Base-by-base conservation (phyloP, 306 rosid species). In the Cercis canadensis region DNA sequence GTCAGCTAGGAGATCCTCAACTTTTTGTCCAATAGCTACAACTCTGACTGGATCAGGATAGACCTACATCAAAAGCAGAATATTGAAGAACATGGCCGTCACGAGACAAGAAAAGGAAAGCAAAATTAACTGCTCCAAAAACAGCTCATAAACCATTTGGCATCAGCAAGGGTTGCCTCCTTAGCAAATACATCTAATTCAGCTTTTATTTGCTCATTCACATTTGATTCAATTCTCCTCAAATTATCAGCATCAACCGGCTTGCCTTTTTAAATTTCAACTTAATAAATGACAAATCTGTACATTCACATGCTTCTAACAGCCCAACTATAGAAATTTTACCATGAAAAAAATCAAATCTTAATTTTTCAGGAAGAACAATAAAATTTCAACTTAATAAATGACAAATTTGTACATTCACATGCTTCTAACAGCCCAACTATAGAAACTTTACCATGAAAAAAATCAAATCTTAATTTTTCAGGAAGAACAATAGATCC, bases 401-500 rank as follows among this genome's bases (percentile, higher is more conserved):
- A n/a, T n/a, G n/a, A n/a, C n/a, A n/a, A n/a, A n/a, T n/a, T n/a
- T n/a, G n/a, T n/a, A n/a, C n/a, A n/a, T n/a, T n/a, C n/a, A n/a
- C n/a, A n/a, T n/a, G n/a, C n/a, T n/a, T n/a, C n/a, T n/a, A n/a
- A n/a, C n/a, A n/a, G n/a, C n/a, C n/a, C n/a, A n/a, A n/a, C n/a
- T n/a, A n/a, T n/a, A n/a, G n/a, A n/a, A n/a, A n/a, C n/a, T 7
- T 24, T 83, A 94, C 99, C 97, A 66, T 94, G 97, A 59, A 97
- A 94, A 83, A 94, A 94, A 83, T 94, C 99, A 83, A 78, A 94
- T 87, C 99, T 85, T 67, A 94, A 76, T 65, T 94, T 94, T 83
- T 94, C 99, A 67, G 97, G 96, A 83, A 94, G 96, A 77, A 94
- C 99, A 31, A 94, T 89, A 57, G 99, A 94, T 13, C 99, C 99